Evolutionary conservation across 371 early-diverging fungal genomes (phyloP), one percentile per base, ranked within the genome.

Genomic region (Sanchytrium tribonematis): DNA sequence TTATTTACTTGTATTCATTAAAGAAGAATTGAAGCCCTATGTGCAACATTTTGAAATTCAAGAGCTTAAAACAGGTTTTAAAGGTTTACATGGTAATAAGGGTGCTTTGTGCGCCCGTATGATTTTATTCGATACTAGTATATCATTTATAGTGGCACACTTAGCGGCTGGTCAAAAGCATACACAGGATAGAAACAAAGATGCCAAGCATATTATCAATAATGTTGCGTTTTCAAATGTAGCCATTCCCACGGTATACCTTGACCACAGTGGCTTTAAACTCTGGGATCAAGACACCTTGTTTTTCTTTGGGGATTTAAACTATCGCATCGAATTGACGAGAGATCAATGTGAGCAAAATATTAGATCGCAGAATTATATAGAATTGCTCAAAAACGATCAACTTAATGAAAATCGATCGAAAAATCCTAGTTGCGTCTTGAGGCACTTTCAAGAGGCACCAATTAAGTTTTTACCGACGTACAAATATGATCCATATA

Each of bases 41-140:
- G n/a, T n/a, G n/a, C n/a, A n/a, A n/a, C n/a, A n/a, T n/a, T n/a
- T n/a, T n/a, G n/a, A n/a, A n/a, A n/a, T n/a, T n/a, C n/a, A n/a
- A n/a, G n/a, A n/a, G n/a, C n/a, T n/a, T n/a, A 88, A 89, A 77
- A 91, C 92, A 0, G 90, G 92, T 0, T 69, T 91, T 70, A 82
- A 80, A 28, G 88, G 89, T n/a, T 82, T 82, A 71, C 88, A 90
- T 73, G 91, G 89, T 1, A 91, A 90, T 78, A 91, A 91, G 83
- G 91, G 91, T n/a, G 88, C 84, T 28, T 83, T 91, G 68, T 84
- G 84, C n/a, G 81, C 84, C 29, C 81, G 89, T 1, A 76, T 91
- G 66, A 75, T 86, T 1, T 75, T 84, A 69, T 84, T 87, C 71
- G 85, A 91, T 71, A 78, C 86, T 0, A 85, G 88, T 5, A 74